A percentile compares a stretch with the other conserved stretches of the same genome.
These are phyloP conservation scores for Trichoderma sp. DNA, from an alignment of 2,329 filamentous ascomycete species.

Conservation along the genomic window DNA sequence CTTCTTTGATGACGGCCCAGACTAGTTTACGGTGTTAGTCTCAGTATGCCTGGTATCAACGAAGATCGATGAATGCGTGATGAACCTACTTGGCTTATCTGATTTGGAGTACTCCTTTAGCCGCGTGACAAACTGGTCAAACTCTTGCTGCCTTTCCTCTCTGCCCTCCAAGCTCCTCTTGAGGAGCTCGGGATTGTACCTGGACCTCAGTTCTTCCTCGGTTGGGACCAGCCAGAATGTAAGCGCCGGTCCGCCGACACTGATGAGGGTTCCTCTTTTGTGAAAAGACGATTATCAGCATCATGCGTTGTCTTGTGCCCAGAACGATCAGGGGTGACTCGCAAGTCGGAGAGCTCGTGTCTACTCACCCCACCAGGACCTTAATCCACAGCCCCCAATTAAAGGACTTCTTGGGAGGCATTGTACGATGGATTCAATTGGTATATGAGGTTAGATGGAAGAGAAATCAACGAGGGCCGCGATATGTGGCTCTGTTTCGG, in stretches of 20 bases:
- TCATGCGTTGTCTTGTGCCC: neutral
- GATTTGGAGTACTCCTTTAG: slow-evolving; percentile 89
- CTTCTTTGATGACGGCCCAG: slow-evolving; percentile 51
- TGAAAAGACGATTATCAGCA: slow-evolving; percentile 18
- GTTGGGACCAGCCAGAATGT: slow-evolving; percentile 77
- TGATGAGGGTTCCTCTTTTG: slow-evolving; percentile 64
- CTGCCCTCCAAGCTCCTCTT: slow-evolving; percentile 79
- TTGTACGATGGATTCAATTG: slow-evolving; percentile 14
- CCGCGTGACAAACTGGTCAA: slow-evolving; percentile 79
- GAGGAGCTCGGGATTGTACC: slow-evolving; percentile 93
- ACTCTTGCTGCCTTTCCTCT: slow-evolving; percentile 74
- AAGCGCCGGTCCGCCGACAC: slow-evolving; percentile 80
- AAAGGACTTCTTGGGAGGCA: slow-evolving; percentile 44
- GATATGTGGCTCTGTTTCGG: neutral
- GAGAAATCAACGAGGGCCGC: neutral
- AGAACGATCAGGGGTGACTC: neutral
- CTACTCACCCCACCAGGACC: slow-evolving; percentile 62
- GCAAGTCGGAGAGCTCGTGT: slow-evolving; percentile 28
- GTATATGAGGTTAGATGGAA: neutral
- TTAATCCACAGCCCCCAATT: slow-evolving; percentile 63
- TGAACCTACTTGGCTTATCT: slow-evolving; percentile 76
- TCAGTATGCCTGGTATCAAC: neutral
- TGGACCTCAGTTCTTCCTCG: slow-evolving; percentile 87
- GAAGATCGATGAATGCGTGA: neutral
- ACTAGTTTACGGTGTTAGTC: slow-evolving; percentile 35